Base-by-base conservation (phyloP, 83 land plant genomes). In the Thuja plicata region DNA sequence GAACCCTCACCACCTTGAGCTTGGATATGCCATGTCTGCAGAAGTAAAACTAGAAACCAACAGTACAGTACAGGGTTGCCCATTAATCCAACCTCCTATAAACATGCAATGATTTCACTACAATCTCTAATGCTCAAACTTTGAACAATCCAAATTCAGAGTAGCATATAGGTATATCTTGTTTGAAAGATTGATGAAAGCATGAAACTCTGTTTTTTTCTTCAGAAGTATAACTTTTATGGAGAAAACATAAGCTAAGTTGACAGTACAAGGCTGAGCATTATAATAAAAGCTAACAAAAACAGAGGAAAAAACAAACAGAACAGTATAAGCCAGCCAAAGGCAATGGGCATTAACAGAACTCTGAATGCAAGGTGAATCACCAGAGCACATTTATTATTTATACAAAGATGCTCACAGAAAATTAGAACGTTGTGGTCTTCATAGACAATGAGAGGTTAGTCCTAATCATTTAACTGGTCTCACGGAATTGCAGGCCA, bases 21-120 rank as follows among this genome's bases (percentile, higher is more conserved):
- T 84, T 84, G 86, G 86, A 32, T 50, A 84, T 84, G 86, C 55
- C 50, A 84, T 84, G 21, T 16, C 50, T 84, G 57, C 13, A 84
- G 57, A 45, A 30, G 48, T 30, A 48, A 6, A 54, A 48, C 6
- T 46, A 84, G 54, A 83, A 83, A 43, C 50, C n/a, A 27, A 32
- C n/a, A 46, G 3, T 46, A 48, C 55, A 46, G 1, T 4, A 54
- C 55, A 45, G 30, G 8, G 30, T 46, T 83, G 3, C n/a, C 85
- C 85, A 83, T 83, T 0, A 46, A 83, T 83, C 34, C 0, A 46
- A 46, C 38, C 35, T 76, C 38, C 79, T 11, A 32, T 15, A 15
- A 76, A 76, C 79, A 35, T 13, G 38, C 79, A 76, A 34, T 13
- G 40, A 76, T 76, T 76, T 35, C 4, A 76, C 73, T 27, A 8